Evolutionary conservation across 2,329 filamentous ascomycete genomes (phyloP).

Genomic region (Lecanoromycetidae sp.): DNA sequence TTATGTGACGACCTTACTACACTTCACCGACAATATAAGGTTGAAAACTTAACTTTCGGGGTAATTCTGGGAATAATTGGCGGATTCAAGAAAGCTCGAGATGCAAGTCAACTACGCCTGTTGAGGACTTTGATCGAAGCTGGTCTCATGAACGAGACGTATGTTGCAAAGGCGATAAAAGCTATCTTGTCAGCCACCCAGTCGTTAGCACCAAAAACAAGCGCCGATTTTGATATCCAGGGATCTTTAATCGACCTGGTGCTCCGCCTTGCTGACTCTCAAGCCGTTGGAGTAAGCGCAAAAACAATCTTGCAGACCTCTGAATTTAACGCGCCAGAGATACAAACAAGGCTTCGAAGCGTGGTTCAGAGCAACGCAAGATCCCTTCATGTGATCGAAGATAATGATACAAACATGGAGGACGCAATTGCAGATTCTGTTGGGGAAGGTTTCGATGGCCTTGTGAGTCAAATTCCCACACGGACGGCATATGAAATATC

Average conservation of each 20-base stretch:
- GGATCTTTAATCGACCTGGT: constrained; percentile 54
- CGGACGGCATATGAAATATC: constrained; percentile 32
- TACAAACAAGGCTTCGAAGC: constrained; percentile 64
- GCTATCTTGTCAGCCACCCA: constrained; percentile 21
- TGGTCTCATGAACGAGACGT: constrained; percentile 1
- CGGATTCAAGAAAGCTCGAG: constrained; percentile 48
- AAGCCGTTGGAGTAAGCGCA: constrained; percentile 50
- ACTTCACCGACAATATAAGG: constrained; percentile 51
- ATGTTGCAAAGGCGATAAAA: constrained; percentile 22
- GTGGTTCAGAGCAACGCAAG: constrained; percentile 38
- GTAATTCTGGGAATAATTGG: constrained; percentile 56
- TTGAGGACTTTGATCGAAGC: constrained; percentile 5
- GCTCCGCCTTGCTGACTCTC: constrained; percentile 52
- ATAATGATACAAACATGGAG: constrained; percentile 39
- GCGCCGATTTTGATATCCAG: constrained; percentile 40
- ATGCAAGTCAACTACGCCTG: constrained; percentile 42
- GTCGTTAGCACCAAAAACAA: not conserved
- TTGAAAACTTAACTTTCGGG: constrained; percentile 61
- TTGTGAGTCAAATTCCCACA: constrained; percentile 20
- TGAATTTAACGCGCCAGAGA: constrained; percentile 58
- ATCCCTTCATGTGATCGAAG: constrained; percentile 29
- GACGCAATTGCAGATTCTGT: constrained; percentile 16
- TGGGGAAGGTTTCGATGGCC: constrained; percentile 3
- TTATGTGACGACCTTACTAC: constrained; percentile 48
- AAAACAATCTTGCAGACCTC: constrained; percentile 54